Percentiles rank a stretch among this genome's conserved stretches.
Conservation (phyloP, 2,329 filamentous ascomycete species). For the Diaporthe humulicola region DNA sequence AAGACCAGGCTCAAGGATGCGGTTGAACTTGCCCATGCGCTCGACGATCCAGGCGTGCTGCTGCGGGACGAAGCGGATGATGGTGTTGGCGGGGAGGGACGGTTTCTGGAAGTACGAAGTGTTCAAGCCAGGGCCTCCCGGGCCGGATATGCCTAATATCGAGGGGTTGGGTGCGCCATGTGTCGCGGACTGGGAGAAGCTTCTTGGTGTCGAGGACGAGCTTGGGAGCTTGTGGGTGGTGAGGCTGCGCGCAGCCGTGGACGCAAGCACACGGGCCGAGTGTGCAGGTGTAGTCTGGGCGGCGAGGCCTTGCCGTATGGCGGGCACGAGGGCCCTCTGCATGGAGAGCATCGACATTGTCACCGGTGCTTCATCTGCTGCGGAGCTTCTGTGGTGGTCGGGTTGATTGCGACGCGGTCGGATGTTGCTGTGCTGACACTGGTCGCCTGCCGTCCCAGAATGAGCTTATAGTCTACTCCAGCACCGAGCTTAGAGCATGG, state of each 20-base stretch:
- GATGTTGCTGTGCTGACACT: constrained; percentile 21
- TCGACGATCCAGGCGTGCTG: constrained; percentile 99
- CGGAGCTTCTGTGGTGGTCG: background rate
- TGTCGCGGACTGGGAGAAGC: constrained; percentile 36
- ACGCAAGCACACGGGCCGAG: constrained; percentile 30
- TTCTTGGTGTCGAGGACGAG: constrained; percentile 25
- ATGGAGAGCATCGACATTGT: constrained; percentile 40
- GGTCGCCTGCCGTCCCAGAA: constrained; percentile 18
- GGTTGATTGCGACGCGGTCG: constrained; percentile 24
- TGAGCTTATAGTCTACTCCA: background rate
- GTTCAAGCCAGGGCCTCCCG: constrained; percentile 58
- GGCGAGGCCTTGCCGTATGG: constrained; percentile 33
- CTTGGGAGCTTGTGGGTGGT: constrained; percentile 23
- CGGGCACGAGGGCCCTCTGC: constrained; percentile 38
- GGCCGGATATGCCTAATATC: constrained; percentile 46
- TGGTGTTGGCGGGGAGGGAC: constrained; percentile 88
- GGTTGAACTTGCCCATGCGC: constrained; percentile 97
- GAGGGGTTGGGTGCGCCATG: constrained; percentile 43
- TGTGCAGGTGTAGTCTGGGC: constrained; percentile 27
- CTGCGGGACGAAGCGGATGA: constrained; percentile 97
- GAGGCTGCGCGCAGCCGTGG: constrained; percentile 29
- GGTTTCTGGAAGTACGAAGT: constrained; percentile 85
- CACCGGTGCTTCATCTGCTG: constrained; percentile 41
- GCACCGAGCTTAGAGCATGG: too few relatives aligned
- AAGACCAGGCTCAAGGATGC: constrained; percentile 92